Base-by-base conservation (phyloP, 805 yeast genomes). In the Pichia deserticola region DNA sequence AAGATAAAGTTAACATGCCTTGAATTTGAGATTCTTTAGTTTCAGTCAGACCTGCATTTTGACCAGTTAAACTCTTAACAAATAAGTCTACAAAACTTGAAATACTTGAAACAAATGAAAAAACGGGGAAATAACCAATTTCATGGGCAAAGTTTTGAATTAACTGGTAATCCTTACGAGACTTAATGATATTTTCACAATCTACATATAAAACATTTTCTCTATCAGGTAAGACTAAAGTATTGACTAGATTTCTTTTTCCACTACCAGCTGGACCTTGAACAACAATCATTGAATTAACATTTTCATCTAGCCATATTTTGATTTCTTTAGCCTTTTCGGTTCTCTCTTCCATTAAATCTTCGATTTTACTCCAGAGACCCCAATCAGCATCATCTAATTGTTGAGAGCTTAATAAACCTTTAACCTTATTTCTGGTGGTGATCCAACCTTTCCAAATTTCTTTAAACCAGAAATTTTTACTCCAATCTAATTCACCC, bases 241-340 rank as follows among this genome's bases (percentile, higher is more conserved):
- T 81, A 61, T 84, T 67, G 5, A 92, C 89, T 52, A 89, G 69
- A 52, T 82, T 92, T 52, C 82, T 77, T 59, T 93, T 92, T 27
- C 98, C 99, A n/a, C 95, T 82, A 5, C 99, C 99, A 55, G 88
- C 77, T 5, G 99, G 98, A 11, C 99, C 99, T 54, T 83, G 79
- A 3, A 93, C 82, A 4, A 93, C 80, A 29, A 92, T 89, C 62
- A 89, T 93, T 1, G 97, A 88, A 63, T 86, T 84, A n/a, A 82
- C 81, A 54, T 89, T 90, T 64, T 93, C 99, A 51, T 81, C 82
- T 6, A 93, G 70, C 93, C 95, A 86, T 56, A 86, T 70, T 55
- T 75, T 77, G 49, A 93, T 61, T 54, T 85, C 88, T 50, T 82
- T 80, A 0, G 84, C 80, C 52, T 78, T 77, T 47, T 82, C 85